Percentiles rank a stretch among this genome's conserved stretches.
Conservation (phyloP, 306 rosid species). For the Crotalaria pallida region DNA sequence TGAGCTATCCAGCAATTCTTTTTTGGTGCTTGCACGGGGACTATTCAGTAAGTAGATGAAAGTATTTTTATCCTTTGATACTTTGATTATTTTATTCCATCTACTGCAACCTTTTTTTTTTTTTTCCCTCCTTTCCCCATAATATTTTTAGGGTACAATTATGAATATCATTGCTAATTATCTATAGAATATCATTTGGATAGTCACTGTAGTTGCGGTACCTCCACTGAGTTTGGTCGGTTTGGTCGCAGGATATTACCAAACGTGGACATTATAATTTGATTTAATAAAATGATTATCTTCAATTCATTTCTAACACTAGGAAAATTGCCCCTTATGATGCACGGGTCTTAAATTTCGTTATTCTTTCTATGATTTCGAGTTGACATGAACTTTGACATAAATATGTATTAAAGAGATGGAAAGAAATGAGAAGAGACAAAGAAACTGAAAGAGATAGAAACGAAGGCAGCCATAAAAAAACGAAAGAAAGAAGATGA, state of each 20-base stretch:
- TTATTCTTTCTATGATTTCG: too few relatives aligned
- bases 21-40: neutral
- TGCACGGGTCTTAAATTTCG: too few relatives aligned
- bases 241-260: neutral
- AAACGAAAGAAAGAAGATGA: too few relatives aligned
- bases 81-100: neutral
- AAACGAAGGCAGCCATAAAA: too few relatives aligned
- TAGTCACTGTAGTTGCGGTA: conserved; percentile 17
- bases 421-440: too few relatives aligned
- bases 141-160: neutral
- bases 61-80: neutral
- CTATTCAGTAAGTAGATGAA: neutral
- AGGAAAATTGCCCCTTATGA: too few relatives aligned
- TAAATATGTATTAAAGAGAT: too few relatives aligned
- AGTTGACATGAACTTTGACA: too few relatives aligned
- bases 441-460: too few relatives aligned
- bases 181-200: conserved; percentile 2
- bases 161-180: conserved; percentile 21
- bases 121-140: neutral
- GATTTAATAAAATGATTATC: too few relatives aligned
- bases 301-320: too few relatives aligned
- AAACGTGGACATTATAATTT: too few relatives aligned
- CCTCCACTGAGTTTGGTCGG: conserved; percentile 2
- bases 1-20: neutral
- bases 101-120: neutral